Evolutionary conservation across 352 stramenopile species (phyloP).

Genomic region (Pythium coloratum): DNA sequence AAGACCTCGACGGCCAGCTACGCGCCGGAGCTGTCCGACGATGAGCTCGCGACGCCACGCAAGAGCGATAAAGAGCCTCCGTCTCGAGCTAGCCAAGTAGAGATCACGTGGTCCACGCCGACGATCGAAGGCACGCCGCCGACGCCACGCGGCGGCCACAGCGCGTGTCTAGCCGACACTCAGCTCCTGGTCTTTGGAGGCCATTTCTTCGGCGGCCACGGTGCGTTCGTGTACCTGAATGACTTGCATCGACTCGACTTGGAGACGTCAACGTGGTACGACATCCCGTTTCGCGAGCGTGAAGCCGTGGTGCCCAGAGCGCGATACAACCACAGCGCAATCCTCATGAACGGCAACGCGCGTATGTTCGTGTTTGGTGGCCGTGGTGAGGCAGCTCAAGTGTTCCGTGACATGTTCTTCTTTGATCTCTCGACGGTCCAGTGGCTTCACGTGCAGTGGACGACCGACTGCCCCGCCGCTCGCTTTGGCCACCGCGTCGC

Average conservation of each 20-base stretch:
- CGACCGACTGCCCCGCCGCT: constrained; percentile 68
- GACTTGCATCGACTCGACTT: constrained; percentile 89
- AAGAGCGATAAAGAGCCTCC: constrained; percentile 8
- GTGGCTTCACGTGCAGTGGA: constrained; percentile 88
- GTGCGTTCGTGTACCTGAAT: constrained; percentile 89
- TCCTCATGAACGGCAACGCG: constrained; percentile 62
- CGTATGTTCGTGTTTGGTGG: constrained; percentile 83
- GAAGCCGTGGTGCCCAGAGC: constrained; percentile 53
- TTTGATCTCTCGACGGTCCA: constrained; percentile 79
- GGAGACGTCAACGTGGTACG: constrained; percentile 69
- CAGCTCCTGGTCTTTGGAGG: constrained; percentile 89
- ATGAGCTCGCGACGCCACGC: constrained; percentile 11
- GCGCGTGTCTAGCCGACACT: constrained; percentile 67
- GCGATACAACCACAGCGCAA: constrained; percentile 86
- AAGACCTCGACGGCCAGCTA: neutral
- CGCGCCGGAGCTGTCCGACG: constrained; percentile 1
- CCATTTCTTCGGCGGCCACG: constrained; percentile 85
- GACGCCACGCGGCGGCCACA: constrained; percentile 66
- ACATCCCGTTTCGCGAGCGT: constrained; percentile 54
- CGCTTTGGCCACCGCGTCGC: constrained; percentile 71
- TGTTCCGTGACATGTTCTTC: constrained; percentile 89
- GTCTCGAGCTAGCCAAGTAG: constrained; percentile 40
- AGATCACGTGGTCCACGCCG: constrained; percentile 63
- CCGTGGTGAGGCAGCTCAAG: constrained; percentile 38
- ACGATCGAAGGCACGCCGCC: constrained; percentile 55